Conservation (phyloP, 495 filamentous ascomycete genomes). For the Elasticomyces elasticus region DNA sequence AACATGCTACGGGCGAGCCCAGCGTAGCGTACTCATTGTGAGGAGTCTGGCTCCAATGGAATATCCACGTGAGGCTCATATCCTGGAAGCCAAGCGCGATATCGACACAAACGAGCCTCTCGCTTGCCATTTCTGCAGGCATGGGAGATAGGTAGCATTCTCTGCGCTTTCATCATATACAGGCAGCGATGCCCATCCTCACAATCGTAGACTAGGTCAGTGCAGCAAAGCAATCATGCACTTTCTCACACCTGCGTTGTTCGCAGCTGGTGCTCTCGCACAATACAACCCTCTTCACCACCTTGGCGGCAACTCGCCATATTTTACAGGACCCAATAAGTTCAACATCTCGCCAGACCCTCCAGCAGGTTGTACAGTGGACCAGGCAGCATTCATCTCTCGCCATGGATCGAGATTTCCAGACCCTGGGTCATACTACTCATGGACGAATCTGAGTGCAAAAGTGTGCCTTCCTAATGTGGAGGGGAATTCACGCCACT, state of each 20-base stretch:
- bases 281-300: conserved; percentile 35
- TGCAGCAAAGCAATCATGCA: neutral
- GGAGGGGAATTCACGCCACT: neutral
- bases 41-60: neutral
- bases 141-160: too few species aligned
- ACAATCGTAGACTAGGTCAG: too few species aligned
- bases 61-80: neutral
- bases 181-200: too few species aligned
- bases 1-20: too few species aligned
- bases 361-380: conserved; percentile 43
- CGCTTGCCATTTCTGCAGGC: too few species aligned
- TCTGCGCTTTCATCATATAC: too few species aligned
- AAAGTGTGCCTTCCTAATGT: conserved; percentile 3
- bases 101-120: neutral
- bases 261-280: conserved; percentile 1
- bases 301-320: conserved; percentile 46
- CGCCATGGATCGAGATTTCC: conserved; percentile 51
- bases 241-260: neutral
- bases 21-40: neutral
- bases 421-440: conserved; percentile 32
- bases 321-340: conserved; percentile 47
- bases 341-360: conserved; percentile 40
- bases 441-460: neutral
- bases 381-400: conserved; percentile 44
- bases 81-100: neutral